Conservation (phyloP, 106 monocot species). For the Platanthera zijinensis region DNA sequence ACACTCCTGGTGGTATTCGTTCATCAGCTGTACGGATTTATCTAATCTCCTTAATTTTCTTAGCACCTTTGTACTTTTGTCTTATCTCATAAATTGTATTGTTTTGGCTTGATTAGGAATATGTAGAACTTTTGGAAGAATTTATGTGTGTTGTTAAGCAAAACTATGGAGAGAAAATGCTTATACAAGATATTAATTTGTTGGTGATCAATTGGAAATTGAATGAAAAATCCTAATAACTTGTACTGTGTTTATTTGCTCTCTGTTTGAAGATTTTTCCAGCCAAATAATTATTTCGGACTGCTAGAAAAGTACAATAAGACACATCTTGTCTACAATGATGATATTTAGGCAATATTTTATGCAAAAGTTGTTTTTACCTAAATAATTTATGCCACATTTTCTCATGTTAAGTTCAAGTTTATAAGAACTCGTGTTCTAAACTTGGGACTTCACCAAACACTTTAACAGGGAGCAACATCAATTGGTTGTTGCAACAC, state of each 20-base stretch:
- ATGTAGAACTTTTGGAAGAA: constrained; percentile 69
- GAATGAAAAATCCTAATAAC: not conserved
- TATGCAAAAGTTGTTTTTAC: not conserved
- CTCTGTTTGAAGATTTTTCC: constrained; percentile 88
- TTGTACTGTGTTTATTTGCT: constrained; percentile 1
- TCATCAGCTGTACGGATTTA: constrained; percentile 43
- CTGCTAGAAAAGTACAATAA: constrained; percentile 60
- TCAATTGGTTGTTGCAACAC: constrained; percentile 70
- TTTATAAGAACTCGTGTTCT: not conserved
- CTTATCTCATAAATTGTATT: not conserved
- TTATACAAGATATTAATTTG: constrained; percentile 45
- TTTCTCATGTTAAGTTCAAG: not conserved
- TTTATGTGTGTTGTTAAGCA: constrained; percentile 89
- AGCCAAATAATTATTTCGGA: constrained; percentile 74
- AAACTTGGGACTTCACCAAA: not conserved
- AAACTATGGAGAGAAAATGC: constrained; percentile 81
- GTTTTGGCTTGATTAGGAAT: constrained; percentile 24
- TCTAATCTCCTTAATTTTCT: not conserved
- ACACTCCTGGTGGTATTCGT: constrained; percentile 59
- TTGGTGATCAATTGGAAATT: not conserved
- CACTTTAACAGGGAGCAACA: constrained; percentile 73
- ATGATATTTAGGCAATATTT: constrained; percentile 58
- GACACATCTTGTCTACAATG: constrained; percentile 72
- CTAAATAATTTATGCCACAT: not conserved
- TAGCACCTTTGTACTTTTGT: not conserved